phyloP scores from a whole-genome alignment of 73 alveolate genomes.

The Paramecium tetraurelia region DNA sequence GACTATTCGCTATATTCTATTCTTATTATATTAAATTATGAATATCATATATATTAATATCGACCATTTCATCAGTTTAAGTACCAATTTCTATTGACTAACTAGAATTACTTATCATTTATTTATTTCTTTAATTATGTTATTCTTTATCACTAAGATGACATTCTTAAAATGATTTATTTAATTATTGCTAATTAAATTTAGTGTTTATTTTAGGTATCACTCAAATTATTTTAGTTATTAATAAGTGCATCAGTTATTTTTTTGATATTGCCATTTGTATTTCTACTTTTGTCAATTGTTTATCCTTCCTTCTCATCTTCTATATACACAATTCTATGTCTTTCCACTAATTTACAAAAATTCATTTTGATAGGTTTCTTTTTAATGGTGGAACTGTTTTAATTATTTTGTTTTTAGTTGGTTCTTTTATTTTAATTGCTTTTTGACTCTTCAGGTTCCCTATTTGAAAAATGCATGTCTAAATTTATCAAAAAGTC shows the following conservation, averaged over 20 bases:
- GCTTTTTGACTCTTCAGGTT: not conserved
- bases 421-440: not conserved
- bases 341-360: not conserved
- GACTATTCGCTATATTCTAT: not conserved
- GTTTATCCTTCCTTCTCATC: not conserved
- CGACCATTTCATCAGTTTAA: not conserved
- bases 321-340: not conserved
- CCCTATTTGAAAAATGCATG: not conserved
- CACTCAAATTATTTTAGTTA: not conserved
- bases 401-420: not conserved
- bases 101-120: not conserved
- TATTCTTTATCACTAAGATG: not conserved
- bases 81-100: not conserved
- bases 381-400: not conserved
- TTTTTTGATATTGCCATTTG: not conserved
- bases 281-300: not conserved
- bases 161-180: not conserved
- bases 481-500: not conserved
- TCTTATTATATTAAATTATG: not conserved
- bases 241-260: not conserved
- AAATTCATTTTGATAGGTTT: not conserved
- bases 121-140: not conserved
- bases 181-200: not conserved
- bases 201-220: not conserved
- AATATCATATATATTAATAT: not conserved